phyloP scores from a whole-genome alignment of 352 stramenopile species.

The Chloridella minuta region DNA sequence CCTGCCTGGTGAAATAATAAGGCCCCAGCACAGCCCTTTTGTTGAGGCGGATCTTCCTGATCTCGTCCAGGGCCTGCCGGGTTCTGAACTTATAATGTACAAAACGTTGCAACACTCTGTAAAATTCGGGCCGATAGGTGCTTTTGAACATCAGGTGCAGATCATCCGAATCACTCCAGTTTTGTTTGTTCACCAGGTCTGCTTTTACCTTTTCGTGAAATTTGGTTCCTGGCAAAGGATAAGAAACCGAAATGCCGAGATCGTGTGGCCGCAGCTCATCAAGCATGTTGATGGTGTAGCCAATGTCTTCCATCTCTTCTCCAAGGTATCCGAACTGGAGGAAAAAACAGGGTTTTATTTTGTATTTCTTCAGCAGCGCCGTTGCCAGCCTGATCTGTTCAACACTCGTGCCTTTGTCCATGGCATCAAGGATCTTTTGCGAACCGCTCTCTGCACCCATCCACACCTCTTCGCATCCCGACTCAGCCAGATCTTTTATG shows the following conservation, averaged over 20 bases:
- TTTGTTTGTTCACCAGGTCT: background rate
- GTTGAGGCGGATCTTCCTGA: background rate
- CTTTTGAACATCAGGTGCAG: background rate
- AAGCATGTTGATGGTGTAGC: background rate
- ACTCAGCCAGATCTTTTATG: background rate
- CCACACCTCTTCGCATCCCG: background rate
- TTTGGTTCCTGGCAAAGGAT: background rate
- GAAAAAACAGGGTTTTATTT: background rate
- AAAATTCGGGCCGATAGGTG: background rate
- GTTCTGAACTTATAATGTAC: background rate
- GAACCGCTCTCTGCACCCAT: background rate
- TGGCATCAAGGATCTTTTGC: background rate
- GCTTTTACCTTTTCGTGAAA: background rate
- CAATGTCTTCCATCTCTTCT: background rate
- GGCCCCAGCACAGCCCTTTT: background rate
- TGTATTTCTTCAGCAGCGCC: background rate
- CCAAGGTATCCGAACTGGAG: background rate
- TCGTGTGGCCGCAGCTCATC: background rate
- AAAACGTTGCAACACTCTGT: background rate
- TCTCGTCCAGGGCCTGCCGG: background rate
- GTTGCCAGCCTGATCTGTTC: background rate
- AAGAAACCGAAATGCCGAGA: background rate
- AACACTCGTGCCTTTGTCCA: background rate
- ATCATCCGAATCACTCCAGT: background rate
- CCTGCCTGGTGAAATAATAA: background rate